phyloP scores from a whole-genome alignment of 805 yeast genomes.

The Saccharomycopsis sp. region DNA sequence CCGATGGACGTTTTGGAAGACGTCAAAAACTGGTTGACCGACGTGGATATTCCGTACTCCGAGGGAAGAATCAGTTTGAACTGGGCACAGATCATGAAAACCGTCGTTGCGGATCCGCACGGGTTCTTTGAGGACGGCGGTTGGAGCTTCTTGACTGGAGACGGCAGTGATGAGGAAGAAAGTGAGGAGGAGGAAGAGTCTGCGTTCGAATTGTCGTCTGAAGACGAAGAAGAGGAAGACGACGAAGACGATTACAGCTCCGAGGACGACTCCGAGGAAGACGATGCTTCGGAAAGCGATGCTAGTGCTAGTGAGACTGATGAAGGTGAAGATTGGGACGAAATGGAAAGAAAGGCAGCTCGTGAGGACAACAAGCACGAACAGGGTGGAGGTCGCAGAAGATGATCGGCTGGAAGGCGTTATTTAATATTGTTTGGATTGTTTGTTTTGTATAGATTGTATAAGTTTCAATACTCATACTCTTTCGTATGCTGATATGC shows the following conservation, averaged over 20 bases:
- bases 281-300: conserved; percentile 26
- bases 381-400: conserved; percentile 25
- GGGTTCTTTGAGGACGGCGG: conserved; percentile 94
- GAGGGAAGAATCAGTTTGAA: conserved; percentile 94
- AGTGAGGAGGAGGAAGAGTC: conserved; percentile 65
- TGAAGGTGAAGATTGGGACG: conserved; percentile 46
- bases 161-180: conserved; percentile 69
- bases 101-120: conserved; percentile 85
- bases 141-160: conserved; percentile 89
- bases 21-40: conserved; percentile 95
- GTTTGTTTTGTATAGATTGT: too few species aligned
- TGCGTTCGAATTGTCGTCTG: conserved; percentile 56
- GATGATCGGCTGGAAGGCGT: too few species aligned
- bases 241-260: conserved; percentile 46
- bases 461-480: too few species aligned
- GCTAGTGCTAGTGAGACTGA: conserved; percentile 29
- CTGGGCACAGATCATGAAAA: conserved; percentile 94
- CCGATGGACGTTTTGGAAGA: conserved; percentile 90
- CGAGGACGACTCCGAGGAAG: conserved; percentile 37
- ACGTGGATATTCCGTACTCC: conserved; percentile 90
- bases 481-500: too few species aligned
- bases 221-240: conserved; percentile 55
- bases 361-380: conserved; percentile 32
- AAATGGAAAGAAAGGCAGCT: conserved; percentile 51
- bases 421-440: too few species aligned